Base-by-base conservation (phyloP, 768 basidiomycete genomes). In the Lactifluus hygrophoroides region DNA sequence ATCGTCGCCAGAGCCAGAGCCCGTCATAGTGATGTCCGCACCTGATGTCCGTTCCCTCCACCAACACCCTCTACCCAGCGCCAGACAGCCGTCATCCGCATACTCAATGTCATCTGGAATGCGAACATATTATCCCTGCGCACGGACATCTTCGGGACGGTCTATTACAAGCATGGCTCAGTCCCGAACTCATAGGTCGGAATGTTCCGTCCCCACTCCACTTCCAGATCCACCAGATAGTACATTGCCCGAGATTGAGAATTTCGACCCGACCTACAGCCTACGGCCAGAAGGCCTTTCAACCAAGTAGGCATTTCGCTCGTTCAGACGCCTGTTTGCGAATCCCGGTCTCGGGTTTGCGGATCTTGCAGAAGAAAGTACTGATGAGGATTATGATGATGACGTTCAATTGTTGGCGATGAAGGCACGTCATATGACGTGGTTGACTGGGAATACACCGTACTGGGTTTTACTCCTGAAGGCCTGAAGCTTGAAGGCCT, bases 201-300 rank as follows among this genome's bases (percentile, higher is more conserved):
- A 47, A 61, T 74, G 51, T 69, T 71, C 93, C n/a, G n/a, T n/a
- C n/a, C n/a, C n/a, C n/a, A n/a, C n/a, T n/a, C n/a, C n/a, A n/a
- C n/a, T n/a, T n/a, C n/a, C n/a, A n/a, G n/a, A n/a, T n/a, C n/a
- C n/a, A n/a, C n/a, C n/a, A n/a, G n/a, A n/a, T n/a, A n/a, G n/a
- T n/a, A n/a, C n/a, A n/a, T n/a, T n/a, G n/a, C n/a, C n/a, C n/a
- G n/a, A n/a, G n/a, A n/a, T n/a, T 32, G 94, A 96, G 72, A 85
- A 89, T 60, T 96, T 90, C 70, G 95, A 98, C 66, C 95, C 94
- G 0, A 97, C 95, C 0, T 97, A 99, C 67, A 95, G 95, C 16
- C 75, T 98, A 13, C 86, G 95, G 27, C 92, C 93, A 0, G 94
- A 97, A 67, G 89, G 90, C 1, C 75, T 95, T 1, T 94, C 94